Evolutionary conservation across 2,329 filamentous ascomycete species (phyloP).

Genomic region (Metarhizium anisopliae): DNA sequence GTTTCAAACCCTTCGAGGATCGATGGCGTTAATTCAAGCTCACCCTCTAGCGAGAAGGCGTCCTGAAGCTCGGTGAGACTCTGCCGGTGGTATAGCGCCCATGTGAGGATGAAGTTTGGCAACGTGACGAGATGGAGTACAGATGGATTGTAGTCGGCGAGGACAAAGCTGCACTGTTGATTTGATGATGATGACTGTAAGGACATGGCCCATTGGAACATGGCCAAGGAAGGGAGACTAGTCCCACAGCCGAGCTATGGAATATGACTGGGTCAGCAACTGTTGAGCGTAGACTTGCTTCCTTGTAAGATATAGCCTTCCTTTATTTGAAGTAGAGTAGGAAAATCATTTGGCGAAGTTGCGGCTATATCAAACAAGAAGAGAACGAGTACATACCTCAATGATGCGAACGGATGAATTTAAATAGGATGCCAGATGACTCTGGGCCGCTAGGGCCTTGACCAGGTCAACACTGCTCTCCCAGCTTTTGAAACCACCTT

Average conservation of each 20-base stretch:
- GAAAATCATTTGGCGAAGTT: no score
- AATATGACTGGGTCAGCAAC: conserved; percentile 10
- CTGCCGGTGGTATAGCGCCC: conserved; percentile 41
- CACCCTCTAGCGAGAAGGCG: conserved; percentile 43
- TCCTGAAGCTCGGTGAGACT: conserved; percentile 27
- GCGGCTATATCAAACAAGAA: no score
- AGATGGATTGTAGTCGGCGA: conserved; percentile 73
- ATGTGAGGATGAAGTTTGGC: conserved; percentile 68
- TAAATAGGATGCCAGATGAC: conserved; percentile 22
- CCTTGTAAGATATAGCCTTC: no score
- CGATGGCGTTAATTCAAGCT: conserved; percentile 53
- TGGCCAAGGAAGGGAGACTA: conserved; percentile 60
- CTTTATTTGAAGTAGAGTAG: no score
- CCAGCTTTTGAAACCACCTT: conserved; percentile 86
- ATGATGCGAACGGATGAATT: conserved; percentile 35
- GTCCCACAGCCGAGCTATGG: conserved; percentile 68
- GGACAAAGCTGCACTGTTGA: conserved; percentile 44
- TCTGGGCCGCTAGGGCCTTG: conserved; percentile 47
- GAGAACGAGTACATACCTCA: conserved; percentile 35
- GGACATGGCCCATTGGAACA: conserved; percentile 54
- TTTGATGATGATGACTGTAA: conserved; percentile 11
- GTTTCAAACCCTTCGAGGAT: conserved; percentile 50
- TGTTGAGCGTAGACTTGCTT: not conserved
- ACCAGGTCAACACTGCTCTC: conserved; percentile 77
- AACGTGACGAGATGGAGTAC: conserved; percentile 72